Base-by-base conservation (phyloP, 768 basidiomycete genomes). In the Paxillus ammoniavirescens region DNA sequence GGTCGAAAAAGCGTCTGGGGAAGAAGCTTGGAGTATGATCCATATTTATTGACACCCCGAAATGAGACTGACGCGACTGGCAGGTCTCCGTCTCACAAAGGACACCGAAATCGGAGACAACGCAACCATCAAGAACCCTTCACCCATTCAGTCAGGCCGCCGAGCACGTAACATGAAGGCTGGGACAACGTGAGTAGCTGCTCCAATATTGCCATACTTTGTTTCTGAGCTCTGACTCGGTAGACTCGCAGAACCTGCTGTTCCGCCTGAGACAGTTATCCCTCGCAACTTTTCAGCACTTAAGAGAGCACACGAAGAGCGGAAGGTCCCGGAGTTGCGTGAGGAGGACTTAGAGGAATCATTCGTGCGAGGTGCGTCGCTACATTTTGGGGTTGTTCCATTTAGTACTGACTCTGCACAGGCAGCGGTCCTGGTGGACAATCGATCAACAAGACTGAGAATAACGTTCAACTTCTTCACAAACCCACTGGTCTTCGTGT, bases 401-500 rank as follows among this genome's bases (percentile, higher is more conserved):
- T 47, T 18, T 23, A 50, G 53, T 49, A 17, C n/a, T 60, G 28
- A 66, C 52, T 46, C 31, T 9, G 2, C 45, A 26, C 64, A 93
- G 92, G 92, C 42, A 86, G 90, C 65, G 94, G 93, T 15, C 93
- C 93, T 56, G 94, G 94, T 28, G 94, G 94, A n/a, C 94, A 98
- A 77, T 93, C 92, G 26, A 86, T 96, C 67, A 96, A 98, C 77
- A 98, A 97, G 75, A 93, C 91, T 55, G 82, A 87, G 75, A 86
- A 94, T 71, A 89, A 91, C 65, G 93, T 96, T 26, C 92, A 93
- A 65, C 76, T 98, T 28, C 73, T 92, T 38, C 94, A 98, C 67
- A 87, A 84, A 60, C 93, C 94, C 2, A 92, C 91, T 17, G 91
- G 93, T 5, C 77, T 95, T 47, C 84, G 94, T 37, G 89, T 96